Base-by-base conservation (phyloP, 2,329 filamentous ascomycete genomes). In the Cladophialophora yegresii region DNA sequence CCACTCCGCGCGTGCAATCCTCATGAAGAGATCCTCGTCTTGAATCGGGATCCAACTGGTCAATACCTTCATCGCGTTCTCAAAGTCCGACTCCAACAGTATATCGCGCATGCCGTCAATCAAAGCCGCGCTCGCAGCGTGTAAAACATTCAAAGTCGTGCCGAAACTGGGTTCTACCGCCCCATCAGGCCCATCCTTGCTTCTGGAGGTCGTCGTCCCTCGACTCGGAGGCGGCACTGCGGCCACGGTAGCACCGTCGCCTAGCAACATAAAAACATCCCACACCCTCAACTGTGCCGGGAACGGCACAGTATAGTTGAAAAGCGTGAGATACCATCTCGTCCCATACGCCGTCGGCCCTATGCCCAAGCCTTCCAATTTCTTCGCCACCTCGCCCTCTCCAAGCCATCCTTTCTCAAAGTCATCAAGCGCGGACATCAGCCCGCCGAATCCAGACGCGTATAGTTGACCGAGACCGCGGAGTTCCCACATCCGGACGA, bases 261-360 rank as follows among this genome's bases (percentile, higher is more conserved):
- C 95, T 12, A 98, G 85, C 13, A 99, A 86, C 85, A 99, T 92
- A 78, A 98, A 98, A 1, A 97, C 90, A 74, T 99, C 95, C 95
- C 95, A 99, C 16, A 99, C 90, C 55, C 95, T 89, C 40, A 99
- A 87, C 77, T 98, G 95, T 3, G 93, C 93, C 0, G 91, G 85
- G 72, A 98, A 99, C 0, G 95, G 95, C 58, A 99, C 91, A 16
- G 92, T 96, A 73, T 98, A 89, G 77, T 98, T 98, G 83, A 99
- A 99, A 8, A 99, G 82, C 1, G 95, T 99, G 58, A 99, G 83
- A 75, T 99, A 99, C 95, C 95, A 99, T 58, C 93, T 85, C 3
- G 93, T 98, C 33, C 93, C 95, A 74, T 97, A 99, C n/a, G 93
- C 89, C 1, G 92, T 96, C 20, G 91, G 87, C 49, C 91, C 87